Evolutionary conservation across 2,329 filamentous ascomycete species (phyloP).

Genomic region (Sporothrix globosa): DNA sequence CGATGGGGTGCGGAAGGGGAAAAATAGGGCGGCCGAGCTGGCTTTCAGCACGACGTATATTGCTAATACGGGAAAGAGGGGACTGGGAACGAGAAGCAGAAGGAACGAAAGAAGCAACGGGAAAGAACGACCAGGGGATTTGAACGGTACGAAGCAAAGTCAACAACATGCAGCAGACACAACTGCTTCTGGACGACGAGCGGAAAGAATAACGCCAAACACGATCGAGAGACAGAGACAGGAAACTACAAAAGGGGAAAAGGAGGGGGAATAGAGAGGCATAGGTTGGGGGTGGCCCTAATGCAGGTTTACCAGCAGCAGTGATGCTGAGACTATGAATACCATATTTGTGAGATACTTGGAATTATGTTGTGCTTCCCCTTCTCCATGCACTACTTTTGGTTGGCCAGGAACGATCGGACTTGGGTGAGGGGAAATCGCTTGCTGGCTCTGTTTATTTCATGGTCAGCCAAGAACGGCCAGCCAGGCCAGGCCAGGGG

Average conservation of each 20-base stretch:
- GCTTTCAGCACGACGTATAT: constrained; percentile 1
- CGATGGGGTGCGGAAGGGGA: constrained; percentile 27
- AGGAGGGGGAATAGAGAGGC: constrained; percentile 9
- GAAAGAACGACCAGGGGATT: constrained; percentile 7
- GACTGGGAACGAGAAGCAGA: neutral
- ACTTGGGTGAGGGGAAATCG: constrained; percentile 3
- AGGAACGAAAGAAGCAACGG: neutral
- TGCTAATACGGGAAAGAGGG: neutral
- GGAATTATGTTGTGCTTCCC: constrained; percentile 30
- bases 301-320: constrained; percentile 10
- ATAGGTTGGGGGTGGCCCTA: constrained; percentile 12
- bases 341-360: constrained; percentile 16
- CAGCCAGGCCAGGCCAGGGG: neutral
- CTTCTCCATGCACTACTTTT: neutral
- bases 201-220: constrained; percentile 13
- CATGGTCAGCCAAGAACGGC: neutral
- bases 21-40: constrained; percentile 30
- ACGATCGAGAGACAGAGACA: neutral
- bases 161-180: neutral
- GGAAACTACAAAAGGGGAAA: constrained; percentile 12
- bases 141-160: neutral
- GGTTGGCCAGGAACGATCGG: constrained; percentile 26
- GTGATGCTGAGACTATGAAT: constrained; percentile 1
- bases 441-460: constrained; percentile 22
- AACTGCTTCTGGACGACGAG: constrained; percentile 11